Evolutionary conservation across 768 basidiomycete genomes (phyloP).

Genomic region (Strobilomyces dryophilus): DNA sequence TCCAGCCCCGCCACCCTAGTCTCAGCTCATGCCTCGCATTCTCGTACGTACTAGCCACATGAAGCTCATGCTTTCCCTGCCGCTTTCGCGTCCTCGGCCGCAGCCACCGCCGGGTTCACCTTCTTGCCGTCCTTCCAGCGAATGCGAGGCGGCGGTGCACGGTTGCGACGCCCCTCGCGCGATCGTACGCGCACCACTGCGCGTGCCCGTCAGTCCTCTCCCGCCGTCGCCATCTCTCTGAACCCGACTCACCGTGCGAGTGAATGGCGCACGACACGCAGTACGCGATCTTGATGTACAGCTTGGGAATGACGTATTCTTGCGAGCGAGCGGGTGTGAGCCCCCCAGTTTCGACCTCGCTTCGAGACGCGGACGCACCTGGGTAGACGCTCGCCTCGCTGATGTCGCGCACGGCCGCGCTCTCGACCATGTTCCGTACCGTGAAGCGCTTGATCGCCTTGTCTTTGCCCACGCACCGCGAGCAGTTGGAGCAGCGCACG

Average conservation of each 20-base stretch:
- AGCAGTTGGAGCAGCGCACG: slow-evolving; percentile 99
- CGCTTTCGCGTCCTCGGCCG: slow-evolving; percentile 84
- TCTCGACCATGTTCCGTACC: slow-evolving; percentile 99
- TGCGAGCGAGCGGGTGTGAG: neutral
- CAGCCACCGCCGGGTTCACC: slow-evolving; percentile 92
- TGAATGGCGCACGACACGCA: slow-evolving; percentile 99
- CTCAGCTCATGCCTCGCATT: neutral
- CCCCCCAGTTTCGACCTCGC: neutral
- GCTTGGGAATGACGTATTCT: slow-evolving; percentile 96
- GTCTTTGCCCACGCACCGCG: slow-evolving; percentile 96
- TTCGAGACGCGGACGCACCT: slow-evolving; percentile 49
- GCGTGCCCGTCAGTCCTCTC: neutral
- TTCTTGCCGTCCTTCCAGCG: slow-evolving; percentile 96
- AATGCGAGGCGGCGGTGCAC: slow-evolving; percentile 92
- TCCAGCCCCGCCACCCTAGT: no score
- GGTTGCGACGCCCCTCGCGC: slow-evolving; percentile 92
- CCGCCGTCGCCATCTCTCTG: neutral
- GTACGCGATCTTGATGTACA: slow-evolving; percentile 98
- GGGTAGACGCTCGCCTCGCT: slow-evolving; percentile 92
- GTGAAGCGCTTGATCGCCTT: slow-evolving; percentile 99
- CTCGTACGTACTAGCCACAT: neutral
- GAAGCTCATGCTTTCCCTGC: slow-evolving; percentile 44
- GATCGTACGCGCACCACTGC: slow-evolving; percentile 97
- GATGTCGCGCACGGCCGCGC: slow-evolving; percentile 95
- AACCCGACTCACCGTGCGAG: slow-evolving; percentile 75